Percentiles rank a stretch among this genome's conserved stretches.
Evolutionary conservation across 2,329 filamentous ascomycete genomes (phyloP).

Genomic region (Coniella vitis): DNA sequence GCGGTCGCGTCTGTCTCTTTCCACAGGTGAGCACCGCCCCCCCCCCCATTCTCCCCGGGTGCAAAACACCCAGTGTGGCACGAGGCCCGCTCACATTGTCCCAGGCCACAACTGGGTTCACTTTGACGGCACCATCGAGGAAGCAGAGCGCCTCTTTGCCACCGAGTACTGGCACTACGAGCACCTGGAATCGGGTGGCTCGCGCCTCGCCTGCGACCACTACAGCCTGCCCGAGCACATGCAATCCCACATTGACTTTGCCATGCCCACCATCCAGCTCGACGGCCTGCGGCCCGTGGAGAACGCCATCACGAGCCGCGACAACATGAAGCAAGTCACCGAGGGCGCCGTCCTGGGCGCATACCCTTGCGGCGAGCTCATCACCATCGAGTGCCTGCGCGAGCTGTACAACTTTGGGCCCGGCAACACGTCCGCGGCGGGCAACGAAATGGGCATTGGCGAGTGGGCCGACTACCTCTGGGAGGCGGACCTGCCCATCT

Average conservation of each 20-base stretch:
- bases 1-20: neutral
- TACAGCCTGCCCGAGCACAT: constrained; percentile 8
- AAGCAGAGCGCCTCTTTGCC: constrained; percentile 3
- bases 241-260: constrained; percentile 2
- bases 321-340: neutral
- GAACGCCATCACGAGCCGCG: neutral
- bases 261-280: constrained; percentile 13
- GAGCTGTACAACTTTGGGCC: constrained; percentile 18
- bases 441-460: constrained; percentile 20
- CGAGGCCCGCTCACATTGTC: neutral
- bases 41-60: no score
- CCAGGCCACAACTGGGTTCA: constrained; percentile 6
- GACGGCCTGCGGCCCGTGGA: constrained; percentile 11
- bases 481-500: constrained; percentile 15
- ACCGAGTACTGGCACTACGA: constrained; percentile 9
- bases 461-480: constrained; percentile 30
- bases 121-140: constrained; percentile 4
- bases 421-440: constrained; percentile 10
- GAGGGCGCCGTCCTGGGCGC: neutral
- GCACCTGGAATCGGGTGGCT: constrained; percentile 2
- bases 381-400: constrained; percentile 4
- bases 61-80: no score
- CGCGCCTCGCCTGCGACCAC: constrained; percentile 3
- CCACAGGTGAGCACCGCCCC: neutral
- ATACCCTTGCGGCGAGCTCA: constrained; percentile 1